These are phyloP conservation scores for Stachybotrys elegans DNA, from an alignment of 2,329 filamentous ascomycete genomes.

Conservation along the genomic window DNA sequence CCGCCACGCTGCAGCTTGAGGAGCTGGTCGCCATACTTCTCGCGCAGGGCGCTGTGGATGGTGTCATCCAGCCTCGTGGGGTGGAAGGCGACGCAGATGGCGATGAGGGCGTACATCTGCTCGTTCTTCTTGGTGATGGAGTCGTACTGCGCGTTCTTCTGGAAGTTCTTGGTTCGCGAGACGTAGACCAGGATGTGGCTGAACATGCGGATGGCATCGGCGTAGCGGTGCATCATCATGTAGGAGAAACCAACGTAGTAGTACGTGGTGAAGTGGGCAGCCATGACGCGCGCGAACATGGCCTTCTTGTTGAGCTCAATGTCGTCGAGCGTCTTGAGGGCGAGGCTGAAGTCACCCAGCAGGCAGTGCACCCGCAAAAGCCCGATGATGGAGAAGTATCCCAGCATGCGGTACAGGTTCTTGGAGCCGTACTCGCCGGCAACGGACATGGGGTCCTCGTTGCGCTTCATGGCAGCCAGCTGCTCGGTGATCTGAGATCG, in stretches of 20 bases:
- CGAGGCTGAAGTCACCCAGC: slow-evolving; percentile 94
- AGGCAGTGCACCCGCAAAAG: slow-evolving; percentile 93
- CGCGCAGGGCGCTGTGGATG: slow-evolving; percentile 93
- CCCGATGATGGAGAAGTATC: slow-evolving; percentile 99
- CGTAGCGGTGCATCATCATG: slow-evolving; percentile 99
- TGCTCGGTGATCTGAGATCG: slow-evolving; percentile 98
- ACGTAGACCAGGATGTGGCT: slow-evolving; percentile 99
- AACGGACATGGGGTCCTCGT: slow-evolving; percentile 81
- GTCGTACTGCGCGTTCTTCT: slow-evolving; percentile 98
- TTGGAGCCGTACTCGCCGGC: slow-evolving; percentile 94
- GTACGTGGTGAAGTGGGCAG: slow-evolving; percentile 98
- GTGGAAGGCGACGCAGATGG: slow-evolving; percentile 98
- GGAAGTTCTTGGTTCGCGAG: slow-evolving; percentile 99
- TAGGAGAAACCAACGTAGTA: slow-evolving; percentile 99
- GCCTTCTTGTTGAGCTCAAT: slow-evolving; percentile 99
- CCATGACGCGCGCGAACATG: slow-evolving; percentile 99
- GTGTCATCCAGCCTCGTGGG: slow-evolving; percentile 96
- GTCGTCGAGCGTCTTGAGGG: slow-evolving; percentile 97
- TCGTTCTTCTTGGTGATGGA: slow-evolving; percentile 99
- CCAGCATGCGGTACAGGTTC: slow-evolving; percentile 95
- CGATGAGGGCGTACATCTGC: slow-evolving; percentile 98
- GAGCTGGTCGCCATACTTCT: slow-evolving; percentile 99
- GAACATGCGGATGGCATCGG: slow-evolving; percentile 99
- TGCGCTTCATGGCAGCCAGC: slow-evolving; percentile 87
- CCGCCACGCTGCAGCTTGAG: slow-evolving; percentile 94